A percentile compares a stretch with the other conserved stretches of the same genome.
phyloP scores from a whole-genome alignment of 108 stramenopile genomes.

The Cylindrotheca fusiformis region DNA sequence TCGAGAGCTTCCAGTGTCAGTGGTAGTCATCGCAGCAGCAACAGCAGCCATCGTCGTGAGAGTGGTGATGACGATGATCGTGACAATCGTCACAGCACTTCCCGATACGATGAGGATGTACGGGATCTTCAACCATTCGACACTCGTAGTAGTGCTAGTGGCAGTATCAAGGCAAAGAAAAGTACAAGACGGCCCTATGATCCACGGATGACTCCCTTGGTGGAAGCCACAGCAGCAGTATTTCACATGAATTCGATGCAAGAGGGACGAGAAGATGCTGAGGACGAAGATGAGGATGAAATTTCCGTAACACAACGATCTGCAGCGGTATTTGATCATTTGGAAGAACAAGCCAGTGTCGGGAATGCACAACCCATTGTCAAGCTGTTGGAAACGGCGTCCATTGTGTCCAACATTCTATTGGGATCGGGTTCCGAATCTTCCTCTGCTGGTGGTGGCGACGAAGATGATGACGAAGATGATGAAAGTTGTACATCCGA shows the following conservation, averaged over 20 bases:
- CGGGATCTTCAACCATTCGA: not conserved
- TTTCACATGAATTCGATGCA: conserved; percentile 15
- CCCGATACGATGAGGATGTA: not conserved
- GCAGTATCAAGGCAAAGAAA: too few relatives aligned
- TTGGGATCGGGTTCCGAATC: not conserved
- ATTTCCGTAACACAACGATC: conserved; percentile 14
- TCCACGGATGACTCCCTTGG: not conserved
- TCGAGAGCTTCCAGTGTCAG: not conserved
- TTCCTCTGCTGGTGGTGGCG: not conserved
- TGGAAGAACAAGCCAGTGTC: conserved; percentile 6
- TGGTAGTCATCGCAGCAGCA: not conserved
- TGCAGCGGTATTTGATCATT: conserved; percentile 12
- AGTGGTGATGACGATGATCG: too few relatives aligned
- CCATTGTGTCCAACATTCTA: conserved; percentile 19
- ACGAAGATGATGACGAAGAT: not conserved
- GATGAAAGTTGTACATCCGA: not conserved
- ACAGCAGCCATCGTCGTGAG: not conserved
- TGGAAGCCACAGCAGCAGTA: conserved; percentile 31
- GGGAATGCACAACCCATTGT: conserved; percentile 25
- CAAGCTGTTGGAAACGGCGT: conserved; percentile 27
- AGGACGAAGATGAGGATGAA: conserved; percentile 10
- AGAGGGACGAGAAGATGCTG: not conserved
- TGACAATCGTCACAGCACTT: not conserved
- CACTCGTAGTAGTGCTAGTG: not conserved
- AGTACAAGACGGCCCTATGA: too few relatives aligned